Base-by-base conservation (phyloP, 2,329 filamentous ascomycete genomes). In the Drechslera avenae region DNA sequence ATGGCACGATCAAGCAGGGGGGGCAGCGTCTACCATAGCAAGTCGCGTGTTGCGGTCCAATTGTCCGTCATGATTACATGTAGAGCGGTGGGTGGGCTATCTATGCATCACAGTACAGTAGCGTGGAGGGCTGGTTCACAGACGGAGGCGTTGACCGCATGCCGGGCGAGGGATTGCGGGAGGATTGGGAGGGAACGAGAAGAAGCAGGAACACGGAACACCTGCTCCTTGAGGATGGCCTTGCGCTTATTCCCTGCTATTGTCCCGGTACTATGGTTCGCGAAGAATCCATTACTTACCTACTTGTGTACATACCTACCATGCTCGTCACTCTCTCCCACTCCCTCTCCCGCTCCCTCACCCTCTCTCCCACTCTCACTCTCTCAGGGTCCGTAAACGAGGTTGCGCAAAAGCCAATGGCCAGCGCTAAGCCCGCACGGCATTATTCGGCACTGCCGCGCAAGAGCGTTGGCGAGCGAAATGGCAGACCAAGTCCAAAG, bases 131-230 rank as follows among this genome's bases (percentile, higher is more conserved):
- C 21, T 19, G 28, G 16, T 23, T 31, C 13, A 18, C 16, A 28
- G 21, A 42, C 17, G 41, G 43, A 17, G 36, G 45, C 31, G 37
- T 30, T 44, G 37, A 35, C 39, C 26, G 43, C 39, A 42, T 35
- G 31, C 23, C 39, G 17, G 17, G 30, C 30, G 39, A 49, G 34
- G 46, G 50, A 52, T 49, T 36, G 50, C 50, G 50, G 50, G 45
- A 52, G 50, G 50, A 52, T 52, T 52, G 34, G 50, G 34, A 49
- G 50, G 50, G 45, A 52, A 30, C 23, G 16, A 26, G 34, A 30
- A 44, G n/a, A 51, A 41, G 43, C 49, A 52, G 45, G 50, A 52
- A 52, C 39, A 40, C 30, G 34, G 39, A 39, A 47, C 39, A 41
- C 48, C 39, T 52, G 45, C 50, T 52, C 28, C 39, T 52, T 49